A percentile compares a stretch with the other conserved stretches of the same genome.
Evolutionary conservation across 352 stramenopile species (phyloP).

Genomic region (Globisporangium sylvaticum): DNA sequence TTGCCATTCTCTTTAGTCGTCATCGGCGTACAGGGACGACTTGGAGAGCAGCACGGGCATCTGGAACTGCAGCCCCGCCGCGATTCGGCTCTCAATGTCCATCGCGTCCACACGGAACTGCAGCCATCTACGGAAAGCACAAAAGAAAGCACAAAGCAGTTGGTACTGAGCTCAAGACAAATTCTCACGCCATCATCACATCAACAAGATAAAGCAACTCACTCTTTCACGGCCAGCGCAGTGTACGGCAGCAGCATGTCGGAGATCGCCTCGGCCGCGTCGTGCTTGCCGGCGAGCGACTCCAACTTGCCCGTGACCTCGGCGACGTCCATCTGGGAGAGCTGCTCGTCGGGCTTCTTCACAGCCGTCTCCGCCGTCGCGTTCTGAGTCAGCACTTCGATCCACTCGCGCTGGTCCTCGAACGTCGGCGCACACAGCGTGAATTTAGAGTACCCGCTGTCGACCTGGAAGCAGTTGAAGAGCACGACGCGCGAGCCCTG

Average conservation of each 20-base stretch:
- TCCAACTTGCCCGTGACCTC: constrained; percentile 78
- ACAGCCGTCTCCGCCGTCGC: constrained; percentile 74
- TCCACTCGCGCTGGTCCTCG: constrained; percentile 87
- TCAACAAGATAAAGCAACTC: constrained; percentile 24
- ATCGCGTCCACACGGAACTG: constrained; percentile 82
- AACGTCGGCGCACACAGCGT: constrained; percentile 80
- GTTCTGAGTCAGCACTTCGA: constrained; percentile 85
- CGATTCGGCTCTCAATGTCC: constrained; percentile 84
- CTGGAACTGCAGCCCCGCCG: constrained; percentile 66
- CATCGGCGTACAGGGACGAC: constrained; percentile 82
- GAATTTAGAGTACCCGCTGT: constrained; percentile 82
- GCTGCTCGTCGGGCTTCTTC: constrained; percentile 68
- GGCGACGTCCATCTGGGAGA: constrained; percentile 66
- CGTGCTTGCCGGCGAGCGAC: constrained; percentile 75
- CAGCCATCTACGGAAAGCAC: constrained; percentile 51
- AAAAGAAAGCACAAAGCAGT: constrained; percentile 11
- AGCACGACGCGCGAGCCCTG: constrained; percentile 79
- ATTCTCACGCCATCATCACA: not conserved
- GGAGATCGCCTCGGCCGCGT: constrained; percentile 57
- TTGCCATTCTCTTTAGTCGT: constrained; percentile 48
- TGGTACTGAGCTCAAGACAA: constrained; percentile 7
- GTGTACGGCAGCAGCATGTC: constrained; percentile 75
- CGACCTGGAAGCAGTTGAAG: constrained; percentile 84
- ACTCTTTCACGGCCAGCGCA: constrained; percentile 85
- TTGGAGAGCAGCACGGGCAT: constrained; percentile 86